These are phyloP conservation scores for Cavenderia fasciculata DNA, from an alignment of 78 protist genomes.

Conservation along the genomic window DNA sequence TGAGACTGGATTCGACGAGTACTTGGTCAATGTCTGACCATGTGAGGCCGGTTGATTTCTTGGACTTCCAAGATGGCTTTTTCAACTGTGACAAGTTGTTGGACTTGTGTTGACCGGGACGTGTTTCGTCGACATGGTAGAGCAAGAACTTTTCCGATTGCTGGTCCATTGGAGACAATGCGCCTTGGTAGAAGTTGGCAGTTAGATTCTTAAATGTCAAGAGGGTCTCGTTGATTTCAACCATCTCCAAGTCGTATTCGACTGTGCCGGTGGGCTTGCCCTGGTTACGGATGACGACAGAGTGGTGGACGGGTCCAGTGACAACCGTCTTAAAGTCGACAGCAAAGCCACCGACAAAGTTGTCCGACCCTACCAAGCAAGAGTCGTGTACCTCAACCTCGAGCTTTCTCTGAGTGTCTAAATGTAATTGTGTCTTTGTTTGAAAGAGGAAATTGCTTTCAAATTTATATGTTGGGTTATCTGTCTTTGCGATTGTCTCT, in stretches of 20 bases:
- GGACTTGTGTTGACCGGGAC: too few relatives aligned
- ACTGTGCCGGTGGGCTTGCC: constrained; percentile 44
- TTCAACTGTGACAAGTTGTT: too few relatives aligned
- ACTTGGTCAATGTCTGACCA: constrained; percentile 50
- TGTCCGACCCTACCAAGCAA: constrained; percentile 30
- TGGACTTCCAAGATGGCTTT: background rate
- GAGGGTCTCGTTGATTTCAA: background rate
- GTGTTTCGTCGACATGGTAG: constrained; percentile 4
- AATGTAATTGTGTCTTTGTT: background rate
- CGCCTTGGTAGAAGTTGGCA: constrained; percentile 6
- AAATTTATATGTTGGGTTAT: background rate
- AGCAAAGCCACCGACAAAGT: constrained; percentile 29
- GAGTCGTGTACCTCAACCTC: constrained; percentile 28
- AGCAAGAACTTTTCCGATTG: constrained; percentile 27
- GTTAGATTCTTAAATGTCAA: constrained; percentile 23
- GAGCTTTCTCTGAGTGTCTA: background rate
- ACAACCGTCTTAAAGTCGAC: constrained; percentile 2
- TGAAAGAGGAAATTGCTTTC: background rate
- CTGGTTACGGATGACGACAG: constrained; percentile 25
- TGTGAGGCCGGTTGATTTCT: background rate
- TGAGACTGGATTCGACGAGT: background rate
- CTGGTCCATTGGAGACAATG: constrained; percentile 1
- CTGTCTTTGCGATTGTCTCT: constrained; percentile 19
- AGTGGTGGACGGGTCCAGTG: constrained; percentile 45
- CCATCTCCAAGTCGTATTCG: constrained; percentile 55